Base-by-base conservation (phyloP, 2,329 filamentous ascomycete genomes). In the Alternaria brassicae region DNA sequence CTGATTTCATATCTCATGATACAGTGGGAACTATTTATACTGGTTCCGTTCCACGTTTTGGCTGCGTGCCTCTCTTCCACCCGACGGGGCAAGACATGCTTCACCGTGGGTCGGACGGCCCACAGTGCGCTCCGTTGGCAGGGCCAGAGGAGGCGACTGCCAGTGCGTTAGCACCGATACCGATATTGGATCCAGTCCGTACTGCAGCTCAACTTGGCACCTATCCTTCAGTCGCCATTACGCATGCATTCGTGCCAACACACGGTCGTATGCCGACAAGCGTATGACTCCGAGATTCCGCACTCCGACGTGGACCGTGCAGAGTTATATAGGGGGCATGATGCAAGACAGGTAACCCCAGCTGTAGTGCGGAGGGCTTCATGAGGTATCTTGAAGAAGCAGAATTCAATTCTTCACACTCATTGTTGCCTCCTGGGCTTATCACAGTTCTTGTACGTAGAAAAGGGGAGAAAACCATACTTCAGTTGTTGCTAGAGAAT, bases 1-100 rank as follows among this genome's bases (percentile, higher is more conserved):
- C 75, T 87, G 84, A 87, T 79, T 57, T 49, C 41, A 49, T 28
- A 23, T 53, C 15, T 42, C 30, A 1, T 49, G 40, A 50, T 49
- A 48, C 12, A 27, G 41, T 61, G 42, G 49, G 51, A 28, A 37
- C 15, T 21, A 40, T n/a, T 56, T 36, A 40, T 56, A 51, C 34
- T 45, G 56, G 27, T 21, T 37, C 17, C 19, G 19, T 42, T 32
- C 57, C 34, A 58, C 48, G 56, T 59, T 48, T 63, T 62, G 61
- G 61, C 59, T 54, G 50, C 34, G 55, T 54, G 55, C 55, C 55
- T 51, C 55, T 59, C 45, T 53, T 58, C 45, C 52, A 50, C 32
- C 45, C 25, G 21, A 56, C 32, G 13, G 39, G 37, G 44, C 50
- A 61, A 47, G 57, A 54, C 34, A 30, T 49, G 39, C 45, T 40